phyloP scores from a whole-genome alignment of 2,329 filamentous ascomycete genomes.

The Cladophialophora carrionii region DNA sequence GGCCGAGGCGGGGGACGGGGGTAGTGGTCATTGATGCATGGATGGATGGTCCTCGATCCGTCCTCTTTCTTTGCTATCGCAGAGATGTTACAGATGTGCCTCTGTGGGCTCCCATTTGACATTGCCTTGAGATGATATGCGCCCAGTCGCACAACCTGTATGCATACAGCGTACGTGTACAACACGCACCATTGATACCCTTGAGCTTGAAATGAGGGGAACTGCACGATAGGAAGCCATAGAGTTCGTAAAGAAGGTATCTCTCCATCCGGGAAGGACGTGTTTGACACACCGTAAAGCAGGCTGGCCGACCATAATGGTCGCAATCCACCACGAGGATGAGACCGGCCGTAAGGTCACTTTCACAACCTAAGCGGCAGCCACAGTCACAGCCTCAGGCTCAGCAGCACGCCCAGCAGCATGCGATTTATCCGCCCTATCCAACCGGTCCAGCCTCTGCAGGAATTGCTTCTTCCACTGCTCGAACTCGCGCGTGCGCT shows the following conservation, averaged over 20 bases:
- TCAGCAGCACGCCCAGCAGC: neutral
- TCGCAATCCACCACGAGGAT: neutral
- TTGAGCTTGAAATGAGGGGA: neutral
- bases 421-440: conserved; percentile 38
- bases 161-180: neutral
- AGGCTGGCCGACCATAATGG: neutral
- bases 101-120: neutral
- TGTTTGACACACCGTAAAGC: neutral
- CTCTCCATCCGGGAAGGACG: neutral
- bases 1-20: neutral
- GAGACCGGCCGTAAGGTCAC: conserved; percentile 2
- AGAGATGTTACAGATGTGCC: neutral
- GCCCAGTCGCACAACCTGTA: neutral
- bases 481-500: conserved; percentile 48
- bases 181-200: neutral
- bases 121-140: neutral
- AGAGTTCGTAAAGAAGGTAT: neutral
- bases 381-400: conserved; percentile 7
- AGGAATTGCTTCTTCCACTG: conserved; percentile 51
- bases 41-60: neutral
- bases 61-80: neutral
- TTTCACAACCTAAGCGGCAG: too few relatives aligned
- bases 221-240: neutral
- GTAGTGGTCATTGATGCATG: conserved; percentile 1
- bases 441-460: conserved; percentile 44